Conservation (phyloP, 148 eudicot species). For the Amaranthus palmeri region DNA sequence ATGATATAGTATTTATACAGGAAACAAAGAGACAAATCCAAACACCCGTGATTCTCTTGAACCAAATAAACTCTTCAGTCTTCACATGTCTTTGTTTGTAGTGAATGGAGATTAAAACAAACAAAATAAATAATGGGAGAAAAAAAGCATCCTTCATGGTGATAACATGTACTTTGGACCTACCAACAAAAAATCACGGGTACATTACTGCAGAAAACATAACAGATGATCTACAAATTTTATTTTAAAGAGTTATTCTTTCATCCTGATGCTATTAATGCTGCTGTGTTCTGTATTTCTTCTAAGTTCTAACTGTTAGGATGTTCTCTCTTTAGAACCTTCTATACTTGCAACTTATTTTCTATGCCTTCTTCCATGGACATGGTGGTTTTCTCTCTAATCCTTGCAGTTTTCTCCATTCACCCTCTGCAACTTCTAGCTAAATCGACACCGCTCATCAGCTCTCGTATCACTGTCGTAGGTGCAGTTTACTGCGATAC, state of each 20-base stretch:
- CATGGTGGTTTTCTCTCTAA: conserved; percentile 24
- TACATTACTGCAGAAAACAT: conserved; percentile 22
- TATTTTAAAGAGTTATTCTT: conserved; percentile 9
- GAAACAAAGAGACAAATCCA: conserved; percentile 5
- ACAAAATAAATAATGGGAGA: not conserved
- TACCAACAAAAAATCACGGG: conserved; percentile 61
- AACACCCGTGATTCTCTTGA: conserved; percentile 18
- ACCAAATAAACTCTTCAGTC: conserved; percentile 25
- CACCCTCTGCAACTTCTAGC: conserved; percentile 25
- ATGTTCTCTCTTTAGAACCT: conserved; percentile 26
- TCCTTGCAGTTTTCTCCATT: conserved; percentile 26
- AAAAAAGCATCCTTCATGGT: conserved; percentile 17
- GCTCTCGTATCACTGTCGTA: conserved; percentile 50
- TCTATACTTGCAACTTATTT: conserved; percentile 1
- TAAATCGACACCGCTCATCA: conserved; percentile 21
- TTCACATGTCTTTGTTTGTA: conserved; percentile 51
- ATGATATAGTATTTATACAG: conserved; percentile 13
- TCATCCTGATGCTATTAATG: conserved; percentile 10
- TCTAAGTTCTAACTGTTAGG: not conserved
- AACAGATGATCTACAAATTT: conserved; percentile 15
- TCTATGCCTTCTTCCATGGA: conserved; percentile 28
- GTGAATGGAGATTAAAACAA: conserved; percentile 11
- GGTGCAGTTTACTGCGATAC: conserved; percentile 77
- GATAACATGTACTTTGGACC: conserved; percentile 31
- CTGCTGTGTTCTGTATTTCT: not conserved